Conservation (phyloP, 768 basidiomycete species). For the Lactarius evosmus region DNA sequence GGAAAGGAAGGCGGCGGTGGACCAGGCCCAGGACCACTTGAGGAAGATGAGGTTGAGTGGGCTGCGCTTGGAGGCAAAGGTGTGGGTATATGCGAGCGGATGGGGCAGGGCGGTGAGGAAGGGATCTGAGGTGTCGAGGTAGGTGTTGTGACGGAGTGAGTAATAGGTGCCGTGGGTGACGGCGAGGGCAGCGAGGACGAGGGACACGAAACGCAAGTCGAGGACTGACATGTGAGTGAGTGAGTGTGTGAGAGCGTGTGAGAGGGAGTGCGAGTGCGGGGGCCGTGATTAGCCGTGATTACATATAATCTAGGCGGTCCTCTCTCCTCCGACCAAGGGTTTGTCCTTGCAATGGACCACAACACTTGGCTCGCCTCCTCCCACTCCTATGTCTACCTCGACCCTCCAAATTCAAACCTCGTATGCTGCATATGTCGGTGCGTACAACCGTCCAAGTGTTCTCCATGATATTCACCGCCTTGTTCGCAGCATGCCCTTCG, state of each 20-base stretch:
- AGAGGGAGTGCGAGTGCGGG: too few relatives aligned
- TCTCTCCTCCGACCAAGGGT: background rate
- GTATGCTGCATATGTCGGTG: constrained; percentile 29
- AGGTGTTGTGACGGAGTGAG: constrained; percentile 61
- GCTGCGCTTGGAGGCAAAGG: constrained; percentile 81
- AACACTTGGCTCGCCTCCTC: constrained; percentile 16
- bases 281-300: background rate
- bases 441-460: background rate
- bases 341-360: constrained; percentile 15
- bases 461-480: background rate
- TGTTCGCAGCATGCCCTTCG: constrained; percentile 57
- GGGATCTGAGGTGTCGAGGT: constrained; percentile 83
- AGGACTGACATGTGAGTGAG: background rate
- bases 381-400: constrained; percentile 17
- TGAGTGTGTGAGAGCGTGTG: background rate
- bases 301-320: background rate
- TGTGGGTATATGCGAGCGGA: constrained; percentile 56
- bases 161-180: constrained; percentile 61
- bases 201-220: constrained; percentile 30
- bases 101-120: constrained; percentile 66
- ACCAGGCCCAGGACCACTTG: constrained; percentile 92
- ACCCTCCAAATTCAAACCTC: constrained; percentile 24
- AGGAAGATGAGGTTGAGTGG: constrained; percentile 82
- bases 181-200: constrained; percentile 44
- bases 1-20: constrained; percentile 60